Percentiles rank a stretch among this genome's conserved stretches.
phyloP scores from a whole-genome alignment of 1,284 basidiomycete genomes.

The Pyrrhoderma noxium region DNA sequence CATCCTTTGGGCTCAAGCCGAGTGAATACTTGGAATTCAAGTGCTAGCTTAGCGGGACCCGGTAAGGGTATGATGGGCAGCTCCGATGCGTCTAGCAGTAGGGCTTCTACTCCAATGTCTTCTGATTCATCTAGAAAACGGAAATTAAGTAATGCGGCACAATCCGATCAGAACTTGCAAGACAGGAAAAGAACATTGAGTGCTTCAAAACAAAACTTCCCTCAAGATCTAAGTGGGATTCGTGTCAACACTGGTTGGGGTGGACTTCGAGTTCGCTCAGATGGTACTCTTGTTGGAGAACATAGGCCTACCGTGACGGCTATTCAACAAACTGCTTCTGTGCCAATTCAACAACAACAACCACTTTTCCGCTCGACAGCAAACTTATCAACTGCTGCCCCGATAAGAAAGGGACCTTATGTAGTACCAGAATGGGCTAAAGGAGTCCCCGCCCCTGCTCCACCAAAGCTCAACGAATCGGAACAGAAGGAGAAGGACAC shows the following conservation, averaged over 20 bases:
- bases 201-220: background rate
- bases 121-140: constrained; percentile 6
- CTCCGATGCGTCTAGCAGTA: background rate
- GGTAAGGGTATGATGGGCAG: no score
- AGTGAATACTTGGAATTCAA: constrained; percentile 4
- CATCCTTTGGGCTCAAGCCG: constrained; percentile 8
- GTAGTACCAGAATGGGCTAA: constrained; percentile 17
- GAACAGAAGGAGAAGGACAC: background rate
- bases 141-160: constrained; percentile 5
- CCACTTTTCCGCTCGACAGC: background rate
- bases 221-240: constrained; percentile 2
- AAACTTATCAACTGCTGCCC: background rate
- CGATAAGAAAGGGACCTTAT: constrained; percentile 13
- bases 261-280: constrained; percentile 13
- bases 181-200: background rate
- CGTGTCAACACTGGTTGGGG: constrained; percentile 16
- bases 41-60: no score
- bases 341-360: background rate
- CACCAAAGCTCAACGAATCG: constrained; percentile 3
- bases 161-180: background rate
- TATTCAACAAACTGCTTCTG: no score
- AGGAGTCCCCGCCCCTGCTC: constrained; percentile 11
- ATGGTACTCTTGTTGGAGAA: constrained; percentile 5
- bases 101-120: background rate
- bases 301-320: background rate